Evolutionary conservation across 768 basidiomycete species (phyloP), one percentile per base, ranked within the genome.

Genomic region (Suillus spraguei): DNA sequence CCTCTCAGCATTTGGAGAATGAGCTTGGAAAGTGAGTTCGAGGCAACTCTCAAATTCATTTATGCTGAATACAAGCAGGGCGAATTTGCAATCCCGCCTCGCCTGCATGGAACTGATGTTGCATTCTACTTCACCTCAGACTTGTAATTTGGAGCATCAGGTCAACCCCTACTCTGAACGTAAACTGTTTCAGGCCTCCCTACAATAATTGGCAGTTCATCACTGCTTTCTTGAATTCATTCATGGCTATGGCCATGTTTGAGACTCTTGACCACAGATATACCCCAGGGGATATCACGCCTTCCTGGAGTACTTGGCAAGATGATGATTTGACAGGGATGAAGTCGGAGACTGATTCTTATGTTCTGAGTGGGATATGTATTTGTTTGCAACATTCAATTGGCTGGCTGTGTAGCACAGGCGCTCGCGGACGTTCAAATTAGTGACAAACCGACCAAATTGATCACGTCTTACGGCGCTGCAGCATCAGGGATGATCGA

Each of bases 121-220:
- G 42, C 62, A 1, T 83, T 80, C 65, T 83, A 82, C 61, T 83
- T 82, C 64, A 67, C 77, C 3, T 72, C 67, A 9, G 3, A 20
- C 20, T 8, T 4, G 80, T 81, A 65, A 60, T 77, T 42, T 47
- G 39, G 10, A 36, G 28, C 6, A 28, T 59, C 9, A 8, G 17
- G 3, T 13, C 59, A 28, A 39, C 22, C 11, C n/a, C 4, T 28
- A 10, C 14, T 28, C n/a, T 22, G 41, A 17, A n/a, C 49, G 44
- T 14, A 14, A 7, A 16, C 42, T 9, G 9, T 20, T 44, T 44
- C 20, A 44, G 42, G 42, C 42, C 20, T 20, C 17, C 42, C 20
- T 44, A 44, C 42, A 44, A 44, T 4, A 44, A 44, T 20, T 44
- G 20, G 20, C 42, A 44, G 20, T 44, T 20, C 42, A 44, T 44